Conservation (phyloP, 2,329 filamentous ascomycete species). For the Trichoderma semiorbis region DNA sequence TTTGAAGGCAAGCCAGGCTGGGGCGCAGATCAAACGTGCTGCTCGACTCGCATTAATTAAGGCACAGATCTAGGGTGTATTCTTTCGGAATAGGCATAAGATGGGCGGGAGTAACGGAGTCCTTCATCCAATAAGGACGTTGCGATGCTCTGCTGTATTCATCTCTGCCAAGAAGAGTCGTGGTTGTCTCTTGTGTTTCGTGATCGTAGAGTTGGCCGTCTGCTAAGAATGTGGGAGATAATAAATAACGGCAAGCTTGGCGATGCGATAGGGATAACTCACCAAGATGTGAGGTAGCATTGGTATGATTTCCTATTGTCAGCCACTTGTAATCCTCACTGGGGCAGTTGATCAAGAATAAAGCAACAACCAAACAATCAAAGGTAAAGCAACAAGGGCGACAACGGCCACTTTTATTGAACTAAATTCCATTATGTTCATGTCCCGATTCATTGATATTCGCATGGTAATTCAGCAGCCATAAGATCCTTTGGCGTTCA, state of each 20-base stretch:
- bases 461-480: too few species aligned
- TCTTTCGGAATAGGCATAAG: slow-evolving; percentile 1
- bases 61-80: slow-evolving; percentile 7
- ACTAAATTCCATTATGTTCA: background rate
- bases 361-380: background rate
- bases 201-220: background rate
- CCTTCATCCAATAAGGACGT: background rate
- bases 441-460: background rate
- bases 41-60: slow-evolving; percentile 16
- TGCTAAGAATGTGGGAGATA: background rate
- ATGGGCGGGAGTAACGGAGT: background rate
- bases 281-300: background rate
- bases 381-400: background rate
- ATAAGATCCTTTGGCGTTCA: background rate
- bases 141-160: background rate
- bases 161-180: background rate
- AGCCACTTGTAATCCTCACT: background rate
- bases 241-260: background rate
- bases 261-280: background rate
- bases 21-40: slow-evolving; percentile 9
- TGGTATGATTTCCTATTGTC: background rate
- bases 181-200: background rate
- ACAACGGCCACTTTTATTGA: background rate
- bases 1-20: background rate
- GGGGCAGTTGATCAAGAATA: background rate